phyloP scores from a whole-genome alignment of 164 flowering plant genomes.

The Chimonanthus salicifolius region DNA sequence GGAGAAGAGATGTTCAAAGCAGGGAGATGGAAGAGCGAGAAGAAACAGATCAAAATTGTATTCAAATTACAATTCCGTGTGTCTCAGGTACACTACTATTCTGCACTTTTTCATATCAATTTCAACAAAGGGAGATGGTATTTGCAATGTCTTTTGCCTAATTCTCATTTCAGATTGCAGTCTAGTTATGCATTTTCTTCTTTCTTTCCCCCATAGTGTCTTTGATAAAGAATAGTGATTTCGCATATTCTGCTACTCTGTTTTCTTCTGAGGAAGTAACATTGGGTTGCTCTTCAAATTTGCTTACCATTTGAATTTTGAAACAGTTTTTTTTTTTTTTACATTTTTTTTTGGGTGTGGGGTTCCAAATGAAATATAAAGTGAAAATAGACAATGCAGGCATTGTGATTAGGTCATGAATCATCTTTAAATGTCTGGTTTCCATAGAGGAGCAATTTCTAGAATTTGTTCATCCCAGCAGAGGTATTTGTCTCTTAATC shows the following conservation, averaged over 20 bases:
- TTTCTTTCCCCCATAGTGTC: neutral
- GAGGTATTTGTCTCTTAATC: too few relatives aligned
- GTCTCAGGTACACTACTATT: slow-evolving; percentile 52
- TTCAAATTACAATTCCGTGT: slow-evolving; percentile 85
- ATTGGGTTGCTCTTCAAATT: neutral
- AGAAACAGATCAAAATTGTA: slow-evolving; percentile 67
- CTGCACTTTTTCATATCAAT: neutral
- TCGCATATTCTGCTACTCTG: too few relatives aligned
- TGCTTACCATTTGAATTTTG: neutral
- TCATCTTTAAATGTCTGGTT: neutral
- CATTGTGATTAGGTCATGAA: neutral
- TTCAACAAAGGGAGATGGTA: neutral
- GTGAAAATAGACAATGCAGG: neutral
- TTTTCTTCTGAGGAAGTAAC: neutral
- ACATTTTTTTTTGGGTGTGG: neutral
- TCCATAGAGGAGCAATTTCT: neutral
- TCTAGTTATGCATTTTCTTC: neutral
- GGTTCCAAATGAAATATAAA: neutral
- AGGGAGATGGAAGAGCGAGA: slow-evolving; percentile 83
- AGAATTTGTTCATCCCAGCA: neutral
- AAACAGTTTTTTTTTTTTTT: neutral
- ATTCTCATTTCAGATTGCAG: neutral
- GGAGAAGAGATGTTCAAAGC: slow-evolving; percentile 64
- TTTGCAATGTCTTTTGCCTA: neutral
- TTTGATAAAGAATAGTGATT: too few relatives aligned